Conservation (phyloP, 2,329 filamentous ascomycete genomes). For the Niveomyces coronatus region DNA sequence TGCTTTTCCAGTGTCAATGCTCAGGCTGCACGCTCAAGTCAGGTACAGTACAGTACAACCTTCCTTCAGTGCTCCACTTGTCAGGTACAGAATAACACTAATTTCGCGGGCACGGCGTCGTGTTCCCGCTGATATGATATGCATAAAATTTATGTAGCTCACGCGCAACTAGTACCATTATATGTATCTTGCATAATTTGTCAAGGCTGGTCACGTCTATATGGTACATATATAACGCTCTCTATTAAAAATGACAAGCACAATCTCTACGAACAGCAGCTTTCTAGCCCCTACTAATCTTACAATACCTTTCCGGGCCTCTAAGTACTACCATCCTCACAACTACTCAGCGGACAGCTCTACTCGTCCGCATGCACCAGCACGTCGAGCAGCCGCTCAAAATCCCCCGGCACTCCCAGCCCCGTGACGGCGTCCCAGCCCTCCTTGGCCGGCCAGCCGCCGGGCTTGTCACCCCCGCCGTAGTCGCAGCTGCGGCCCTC, state of each 20-base stretch:
- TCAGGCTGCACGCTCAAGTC: too few species aligned
- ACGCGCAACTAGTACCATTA: too few species aligned
- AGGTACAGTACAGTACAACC: too few species aligned
- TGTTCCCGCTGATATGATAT: too few species aligned
- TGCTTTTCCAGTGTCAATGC: too few species aligned
- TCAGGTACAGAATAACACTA: too few species aligned
- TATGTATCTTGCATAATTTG: too few species aligned
- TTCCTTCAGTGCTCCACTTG: too few species aligned
- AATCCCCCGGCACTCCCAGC: conserved; percentile 35
- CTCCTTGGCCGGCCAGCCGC: conserved; percentile 33
- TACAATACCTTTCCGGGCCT: too few species aligned
- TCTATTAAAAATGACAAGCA: background rate
- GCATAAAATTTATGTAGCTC: too few species aligned
- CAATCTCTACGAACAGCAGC: background rate
- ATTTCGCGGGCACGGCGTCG: too few species aligned
- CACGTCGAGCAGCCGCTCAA: conserved; percentile 26
- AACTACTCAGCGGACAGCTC: conserved; percentile 1
- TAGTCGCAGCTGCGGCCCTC: conserved; percentile 28
- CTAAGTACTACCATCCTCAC: background rate
- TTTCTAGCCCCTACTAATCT: too few species aligned
- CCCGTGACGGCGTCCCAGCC: conserved; percentile 43
- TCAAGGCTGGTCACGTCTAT: background rate
- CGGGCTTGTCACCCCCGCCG: conserved; percentile 23
- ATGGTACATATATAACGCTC: background rate
- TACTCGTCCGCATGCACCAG: conserved; percentile 17